Percentiles rank a stretch among this genome's conserved stretches.
phyloP scores from a whole-genome alignment of 768 basidiomycete species.

The Coprinopsis marcescibilis region DNA sequence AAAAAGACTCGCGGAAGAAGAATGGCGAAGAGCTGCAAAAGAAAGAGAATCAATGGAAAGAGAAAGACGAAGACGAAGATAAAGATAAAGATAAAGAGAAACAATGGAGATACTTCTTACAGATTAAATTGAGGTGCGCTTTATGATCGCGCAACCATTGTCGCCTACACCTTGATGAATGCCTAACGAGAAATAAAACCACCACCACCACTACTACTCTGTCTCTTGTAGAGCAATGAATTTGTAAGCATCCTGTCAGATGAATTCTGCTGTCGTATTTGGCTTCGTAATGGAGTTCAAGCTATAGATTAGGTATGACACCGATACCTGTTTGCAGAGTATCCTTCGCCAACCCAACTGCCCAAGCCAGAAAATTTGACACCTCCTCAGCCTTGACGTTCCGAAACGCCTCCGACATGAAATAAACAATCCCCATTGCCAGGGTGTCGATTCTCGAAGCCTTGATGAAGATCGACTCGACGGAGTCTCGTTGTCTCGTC shows the following conservation, averaged over 20 bases:
- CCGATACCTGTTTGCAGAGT: conserved; percentile 63
- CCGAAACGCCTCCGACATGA: conserved; percentile 45
- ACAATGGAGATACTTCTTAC: no score
- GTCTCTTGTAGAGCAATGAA: no score
- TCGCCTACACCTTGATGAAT: no score
- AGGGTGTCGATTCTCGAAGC: conserved; percentile 59
- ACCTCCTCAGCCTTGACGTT: conserved; percentile 25
- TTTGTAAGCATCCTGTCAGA: no score
- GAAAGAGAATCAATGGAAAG: not conserved
- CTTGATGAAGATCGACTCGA: conserved; percentile 81
- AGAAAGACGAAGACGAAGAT: not conserved
- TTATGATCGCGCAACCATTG: no score
- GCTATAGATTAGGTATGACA: conserved; percentile 33
- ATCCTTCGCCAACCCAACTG: conserved; percentile 58
- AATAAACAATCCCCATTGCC: conserved; percentile 71
- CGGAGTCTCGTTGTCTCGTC: conserved; percentile 47
- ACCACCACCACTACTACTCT: no score
- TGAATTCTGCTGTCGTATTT: not conserved
- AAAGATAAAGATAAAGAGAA: not conserved
- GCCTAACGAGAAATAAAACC: no score
- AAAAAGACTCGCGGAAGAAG: no score
- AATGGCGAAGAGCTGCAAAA: not conserved
- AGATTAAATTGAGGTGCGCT: no score
- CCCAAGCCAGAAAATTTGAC: conserved; percentile 57
- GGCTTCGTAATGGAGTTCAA: not conserved